These are phyloP conservation scores for Phytophthora ramorum DNA, from an alignment of 352 stramenopile genomes.

Conservation along the genomic window DNA sequence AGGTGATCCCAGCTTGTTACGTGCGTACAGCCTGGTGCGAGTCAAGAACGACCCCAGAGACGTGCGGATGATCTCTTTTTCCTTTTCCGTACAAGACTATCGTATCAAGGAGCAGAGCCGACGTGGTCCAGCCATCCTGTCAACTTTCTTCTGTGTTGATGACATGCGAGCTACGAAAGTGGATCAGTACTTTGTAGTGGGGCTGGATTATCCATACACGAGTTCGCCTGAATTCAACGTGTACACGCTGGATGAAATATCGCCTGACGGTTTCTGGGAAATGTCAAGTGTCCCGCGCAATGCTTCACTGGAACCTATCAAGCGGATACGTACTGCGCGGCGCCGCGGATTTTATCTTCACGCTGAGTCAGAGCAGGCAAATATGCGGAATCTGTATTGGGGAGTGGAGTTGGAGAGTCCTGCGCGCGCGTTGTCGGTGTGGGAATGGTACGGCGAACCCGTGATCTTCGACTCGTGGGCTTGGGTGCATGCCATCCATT, in stretches of 20 bases:
- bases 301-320: constrained; percentile 23
- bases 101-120: constrained; percentile 24
- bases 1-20: constrained; percentile 31
- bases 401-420: constrained; percentile 29
- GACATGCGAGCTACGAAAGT: constrained; percentile 31
- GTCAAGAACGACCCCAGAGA: constrained; percentile 20
- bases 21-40: constrained; percentile 36
- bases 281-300: constrained; percentile 28
- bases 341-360: constrained; percentile 48
- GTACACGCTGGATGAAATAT: constrained; percentile 24
- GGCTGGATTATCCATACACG: constrained; percentile 38
- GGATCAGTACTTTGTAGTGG: constrained; percentile 34
- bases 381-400: constrained; percentile 41
- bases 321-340: constrained; percentile 32
- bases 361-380: constrained; percentile 42
- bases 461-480: constrained; percentile 56
- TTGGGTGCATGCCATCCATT: constrained; percentile 49
- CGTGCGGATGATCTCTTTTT: constrained; percentile 28
- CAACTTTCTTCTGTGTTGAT: constrained; percentile 31
- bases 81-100: constrained; percentile 36
- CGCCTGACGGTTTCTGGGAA: constrained; percentile 27
- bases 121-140: constrained; percentile 24
- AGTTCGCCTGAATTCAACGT: constrained; percentile 13
- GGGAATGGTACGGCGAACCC: constrained; percentile 36
- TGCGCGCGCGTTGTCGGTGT: constrained; percentile 23